Conservation (phyloP, 305 asterid species). For the Andrographis paniculata region DNA sequence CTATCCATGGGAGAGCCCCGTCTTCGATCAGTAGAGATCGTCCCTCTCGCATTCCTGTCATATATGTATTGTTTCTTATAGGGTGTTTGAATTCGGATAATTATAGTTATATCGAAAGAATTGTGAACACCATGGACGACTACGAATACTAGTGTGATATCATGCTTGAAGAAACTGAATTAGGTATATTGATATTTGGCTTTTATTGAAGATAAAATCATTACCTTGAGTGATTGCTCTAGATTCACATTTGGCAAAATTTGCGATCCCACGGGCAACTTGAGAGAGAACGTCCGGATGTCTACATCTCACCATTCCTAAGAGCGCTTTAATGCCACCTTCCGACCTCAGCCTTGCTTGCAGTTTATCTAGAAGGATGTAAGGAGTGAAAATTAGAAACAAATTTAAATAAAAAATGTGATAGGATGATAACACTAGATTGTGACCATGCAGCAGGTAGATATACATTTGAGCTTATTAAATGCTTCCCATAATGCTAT, state of each 20-base stretch:
- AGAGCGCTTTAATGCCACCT: conserved; percentile 92
- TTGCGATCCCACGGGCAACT: conserved; percentile 98
- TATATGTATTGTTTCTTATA: too few relatives aligned
- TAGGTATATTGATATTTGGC: not conserved
- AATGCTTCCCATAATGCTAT: not conserved
- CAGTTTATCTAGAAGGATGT: conserved; percentile 56
- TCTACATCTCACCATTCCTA: conserved; percentile 94
- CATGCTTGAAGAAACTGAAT: not conserved
- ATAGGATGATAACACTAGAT: not conserved
- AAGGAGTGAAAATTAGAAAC: not conserved
- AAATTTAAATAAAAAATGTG: not conserved
- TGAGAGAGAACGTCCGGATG: conserved; percentile 97
- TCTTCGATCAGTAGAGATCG: conserved; percentile 83
- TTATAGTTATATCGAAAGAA: too few relatives aligned
- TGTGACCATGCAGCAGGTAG: too few relatives aligned
- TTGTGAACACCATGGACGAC: too few relatives aligned
- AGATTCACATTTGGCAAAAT: conserved; percentile 96
- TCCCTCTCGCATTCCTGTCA: conserved; percentile 56
- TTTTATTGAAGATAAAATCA: conserved; percentile 1
- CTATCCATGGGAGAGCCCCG: conserved; percentile 92
- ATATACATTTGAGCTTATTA: not conserved
- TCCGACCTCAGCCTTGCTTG: conserved; percentile 85
- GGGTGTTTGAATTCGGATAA: too few relatives aligned
- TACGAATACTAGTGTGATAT: too few relatives aligned
- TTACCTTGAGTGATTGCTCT: conserved; percentile 77